Percentiles rank a stretch among this genome's conserved stretches.
phyloP scores from a whole-genome alignment of 148 eudicot genomes.

The Amaranthus palmeri region DNA sequence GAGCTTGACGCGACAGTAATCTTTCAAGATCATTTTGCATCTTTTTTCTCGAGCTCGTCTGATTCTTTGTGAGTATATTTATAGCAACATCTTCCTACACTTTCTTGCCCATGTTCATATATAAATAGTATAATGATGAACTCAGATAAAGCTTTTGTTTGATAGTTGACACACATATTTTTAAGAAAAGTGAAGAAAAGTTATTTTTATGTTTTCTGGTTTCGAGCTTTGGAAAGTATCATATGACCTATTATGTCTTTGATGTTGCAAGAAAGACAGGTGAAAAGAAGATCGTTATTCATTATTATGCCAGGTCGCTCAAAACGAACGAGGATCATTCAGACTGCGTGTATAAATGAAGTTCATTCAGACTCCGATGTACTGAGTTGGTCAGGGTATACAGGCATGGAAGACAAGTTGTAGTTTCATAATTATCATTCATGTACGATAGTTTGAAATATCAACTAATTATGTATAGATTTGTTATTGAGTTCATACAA shows the following conservation, averaged over 20 bases:
- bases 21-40: neutral
- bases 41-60: neutral
- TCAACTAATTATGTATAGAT: no score
- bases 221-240: no score
- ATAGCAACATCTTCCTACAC: constrained; percentile 1
- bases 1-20: constrained; percentile 48
- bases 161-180: neutral
- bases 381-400: no score
- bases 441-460: no score
- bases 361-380: no score
- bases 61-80: constrained; percentile 11
- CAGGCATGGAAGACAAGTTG: no score
- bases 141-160: neutral
- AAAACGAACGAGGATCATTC: no score
- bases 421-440: no score
- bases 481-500: no score
- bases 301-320: no score
- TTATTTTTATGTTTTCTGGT: no score
- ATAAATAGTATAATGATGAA: neutral
- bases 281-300: neutral
- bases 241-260: neutral
- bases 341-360: no score
- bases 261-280: neutral
- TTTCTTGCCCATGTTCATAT: neutral
- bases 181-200: neutral